phyloP scores from a whole-genome alignment of 768 basidiomycete species.

The Suillus fuscotomentosus region DNA sequence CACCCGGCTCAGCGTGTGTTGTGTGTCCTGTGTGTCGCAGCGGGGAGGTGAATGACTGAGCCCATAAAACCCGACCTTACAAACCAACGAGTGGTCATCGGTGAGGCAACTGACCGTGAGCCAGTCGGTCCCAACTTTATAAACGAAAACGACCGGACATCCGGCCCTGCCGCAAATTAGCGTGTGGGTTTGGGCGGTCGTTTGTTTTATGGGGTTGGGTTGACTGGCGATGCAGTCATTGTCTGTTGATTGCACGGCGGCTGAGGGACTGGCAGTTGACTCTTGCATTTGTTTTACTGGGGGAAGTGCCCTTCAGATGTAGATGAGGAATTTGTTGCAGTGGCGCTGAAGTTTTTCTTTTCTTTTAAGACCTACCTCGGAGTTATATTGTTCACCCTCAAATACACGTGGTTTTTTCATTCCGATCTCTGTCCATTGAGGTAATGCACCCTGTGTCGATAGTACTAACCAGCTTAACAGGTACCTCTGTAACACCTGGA shows the following conservation, averaged over 20 bases:
- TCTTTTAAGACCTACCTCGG: background rate
- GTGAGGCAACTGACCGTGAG: background rate
- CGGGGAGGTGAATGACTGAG: background rate
- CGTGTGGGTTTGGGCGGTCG: background rate
- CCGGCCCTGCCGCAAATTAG: constrained; percentile 8
- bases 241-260: background rate
- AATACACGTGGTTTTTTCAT: background rate
- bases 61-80: background rate
- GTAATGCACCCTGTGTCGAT: too few species aligned
- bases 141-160: constrained; percentile 23
- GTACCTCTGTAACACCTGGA: too few species aligned
- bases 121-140: constrained; percentile 15
- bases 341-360: background rate
- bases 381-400: background rate
- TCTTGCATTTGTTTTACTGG: background rate
- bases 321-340: background rate
- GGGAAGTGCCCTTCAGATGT: background rate
- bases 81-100: background rate
- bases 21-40: background rate
- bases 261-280: background rate
- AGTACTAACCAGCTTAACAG: background rate
- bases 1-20: constrained; percentile 8
- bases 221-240: background rate
- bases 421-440: too few species aligned
- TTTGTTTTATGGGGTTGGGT: background rate